Conservation (phyloP, 2,329 filamentous ascomycete genomes). For the Trichoderma aggressivum region DNA sequence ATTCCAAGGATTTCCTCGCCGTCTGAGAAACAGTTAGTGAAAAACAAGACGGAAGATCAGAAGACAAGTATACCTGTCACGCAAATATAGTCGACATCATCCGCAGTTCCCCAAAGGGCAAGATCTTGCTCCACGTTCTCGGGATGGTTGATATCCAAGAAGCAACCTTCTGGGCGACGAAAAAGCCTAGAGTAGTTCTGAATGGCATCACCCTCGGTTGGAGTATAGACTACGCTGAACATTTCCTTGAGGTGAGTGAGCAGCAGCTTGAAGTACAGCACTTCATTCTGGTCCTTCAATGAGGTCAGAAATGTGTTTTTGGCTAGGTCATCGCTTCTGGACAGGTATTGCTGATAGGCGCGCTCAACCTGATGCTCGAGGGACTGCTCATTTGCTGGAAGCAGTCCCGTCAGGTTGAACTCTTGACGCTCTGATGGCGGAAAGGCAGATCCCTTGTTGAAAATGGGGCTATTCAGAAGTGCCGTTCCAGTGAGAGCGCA, state of each 20-base stretch:
- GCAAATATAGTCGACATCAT: constrained; percentile 85
- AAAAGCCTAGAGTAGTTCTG: constrained; percentile 79
- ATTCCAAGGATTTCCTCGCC: constrained; percentile 78
- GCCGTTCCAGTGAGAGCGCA: constrained; percentile 36
- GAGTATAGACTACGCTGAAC: constrained; percentile 88
- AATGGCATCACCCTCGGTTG: constrained; percentile 85
- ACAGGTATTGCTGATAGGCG: constrained; percentile 76
- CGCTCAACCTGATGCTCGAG: constrained; percentile 73
- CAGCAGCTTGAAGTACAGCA: constrained; percentile 70
- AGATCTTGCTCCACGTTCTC: constrained; percentile 65
- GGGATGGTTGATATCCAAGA: constrained; percentile 68
- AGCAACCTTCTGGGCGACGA: constrained; percentile 74
- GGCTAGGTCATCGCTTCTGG: constrained; percentile 60
- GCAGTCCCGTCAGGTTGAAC: constrained; percentile 69
- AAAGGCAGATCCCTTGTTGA: constrained; percentile 85
- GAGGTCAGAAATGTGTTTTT: constrained; percentile 89
- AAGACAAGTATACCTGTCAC: constrained; percentile 61
- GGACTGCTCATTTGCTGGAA: constrained; percentile 69
- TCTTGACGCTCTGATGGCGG: constrained; percentile 61
- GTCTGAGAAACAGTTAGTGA: constrained; percentile 32
- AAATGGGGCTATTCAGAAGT: constrained; percentile 35
- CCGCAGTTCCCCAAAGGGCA: constrained; percentile 62
- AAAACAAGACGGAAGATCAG: not conserved
- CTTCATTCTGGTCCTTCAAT: constrained; percentile 80
- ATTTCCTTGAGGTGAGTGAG: constrained; percentile 73